Conservation (phyloP, 495 filamentous ascomycete genomes). For the Xylaria venustula region DNA sequence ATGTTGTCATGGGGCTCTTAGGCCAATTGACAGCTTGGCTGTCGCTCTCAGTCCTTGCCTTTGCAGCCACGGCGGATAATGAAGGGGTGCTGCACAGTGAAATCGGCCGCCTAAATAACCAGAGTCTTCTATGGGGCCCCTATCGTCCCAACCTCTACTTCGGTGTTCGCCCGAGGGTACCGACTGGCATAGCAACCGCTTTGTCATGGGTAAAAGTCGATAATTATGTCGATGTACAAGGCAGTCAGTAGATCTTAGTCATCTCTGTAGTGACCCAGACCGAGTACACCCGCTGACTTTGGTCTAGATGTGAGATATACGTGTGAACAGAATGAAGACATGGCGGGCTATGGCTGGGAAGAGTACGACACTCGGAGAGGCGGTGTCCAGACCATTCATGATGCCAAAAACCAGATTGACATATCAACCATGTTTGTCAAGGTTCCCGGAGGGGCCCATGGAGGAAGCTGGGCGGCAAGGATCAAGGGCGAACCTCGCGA, state of each 20-base stretch:
- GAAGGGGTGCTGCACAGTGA: conserved; percentile 49
- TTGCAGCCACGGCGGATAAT: conserved; percentile 16
- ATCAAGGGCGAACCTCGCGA: conserved; percentile 79
- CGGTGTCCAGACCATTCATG: conserved; percentile 85
- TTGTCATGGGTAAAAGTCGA: conserved; percentile 91
- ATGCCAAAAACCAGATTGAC: conserved; percentile 82
- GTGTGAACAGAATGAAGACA: conserved; percentile 91
- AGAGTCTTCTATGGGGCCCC: conserved; percentile 92
- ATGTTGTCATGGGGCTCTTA: conserved; percentile 25
- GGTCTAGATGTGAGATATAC: conserved; percentile 80
- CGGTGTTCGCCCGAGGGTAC: conserved; percentile 82
- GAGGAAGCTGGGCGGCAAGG: conserved; percentile 87
- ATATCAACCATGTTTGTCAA: conserved; percentile 93
- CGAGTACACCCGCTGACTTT: conserved; percentile 14
- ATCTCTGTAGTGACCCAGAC: background rate
- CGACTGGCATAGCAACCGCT: conserved; percentile 78
- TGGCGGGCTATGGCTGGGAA: conserved; percentile 97
- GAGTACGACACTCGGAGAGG: conserved; percentile 87
- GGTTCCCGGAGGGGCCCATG: conserved; percentile 80
- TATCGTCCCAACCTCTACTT: conserved; percentile 97
- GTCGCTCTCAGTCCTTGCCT: conserved; percentile 20
- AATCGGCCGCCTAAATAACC: conserved; percentile 64
- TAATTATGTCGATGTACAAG: conserved; percentile 70
- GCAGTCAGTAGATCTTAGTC: conserved; percentile 57
- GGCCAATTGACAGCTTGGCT: conserved; percentile 33